Percentiles rank a stretch among this genome's conserved stretches.
Conservation (phyloP, 495 filamentous ascomycete genomes). For the Aspergillus affinis region DNA sequence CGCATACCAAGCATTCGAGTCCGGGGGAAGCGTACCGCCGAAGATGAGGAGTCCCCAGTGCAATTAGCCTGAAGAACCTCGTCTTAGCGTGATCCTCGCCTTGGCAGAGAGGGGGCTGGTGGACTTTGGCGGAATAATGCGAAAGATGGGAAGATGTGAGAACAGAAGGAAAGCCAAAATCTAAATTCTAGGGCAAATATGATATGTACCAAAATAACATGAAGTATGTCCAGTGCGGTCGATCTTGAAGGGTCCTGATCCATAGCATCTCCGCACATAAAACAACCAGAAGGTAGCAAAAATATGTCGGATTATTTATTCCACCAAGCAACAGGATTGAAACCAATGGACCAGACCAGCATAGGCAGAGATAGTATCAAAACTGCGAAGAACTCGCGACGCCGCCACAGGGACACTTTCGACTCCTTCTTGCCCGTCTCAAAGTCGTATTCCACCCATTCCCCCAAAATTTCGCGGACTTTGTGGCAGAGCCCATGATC, state of each 20-base stretch:
- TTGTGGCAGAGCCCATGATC: neutral
- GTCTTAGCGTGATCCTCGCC: neutral
- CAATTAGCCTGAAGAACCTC: neutral
- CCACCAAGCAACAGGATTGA: neutral
- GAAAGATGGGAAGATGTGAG: neutral
- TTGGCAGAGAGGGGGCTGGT: neutral
- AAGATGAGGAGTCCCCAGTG: neutral
- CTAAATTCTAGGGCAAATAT: neutral
- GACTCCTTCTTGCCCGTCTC: neutral
- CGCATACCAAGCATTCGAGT: neutral
- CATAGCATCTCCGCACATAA: neutral
- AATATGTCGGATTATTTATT: neutral
- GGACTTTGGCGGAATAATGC: neutral
- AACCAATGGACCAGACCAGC: neutral
- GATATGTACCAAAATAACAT: too few relatives aligned
- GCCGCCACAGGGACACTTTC: neutral
- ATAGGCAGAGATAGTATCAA: neutral
- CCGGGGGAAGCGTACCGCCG: neutral
- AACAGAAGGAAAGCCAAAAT: neutral
- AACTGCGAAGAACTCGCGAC: neutral
- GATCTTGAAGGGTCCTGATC: neutral
- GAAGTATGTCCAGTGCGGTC: neutral
- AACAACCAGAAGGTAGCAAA: neutral
- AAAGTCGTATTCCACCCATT: constrained; percentile 3
- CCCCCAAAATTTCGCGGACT: constrained; percentile 1